A percentile compares a stretch with the other conserved stretches of the same genome.
Evolutionary conservation across 2,329 filamentous ascomycete genomes (phyloP).

Genomic region (Fusarium praegraminearum): DNA sequence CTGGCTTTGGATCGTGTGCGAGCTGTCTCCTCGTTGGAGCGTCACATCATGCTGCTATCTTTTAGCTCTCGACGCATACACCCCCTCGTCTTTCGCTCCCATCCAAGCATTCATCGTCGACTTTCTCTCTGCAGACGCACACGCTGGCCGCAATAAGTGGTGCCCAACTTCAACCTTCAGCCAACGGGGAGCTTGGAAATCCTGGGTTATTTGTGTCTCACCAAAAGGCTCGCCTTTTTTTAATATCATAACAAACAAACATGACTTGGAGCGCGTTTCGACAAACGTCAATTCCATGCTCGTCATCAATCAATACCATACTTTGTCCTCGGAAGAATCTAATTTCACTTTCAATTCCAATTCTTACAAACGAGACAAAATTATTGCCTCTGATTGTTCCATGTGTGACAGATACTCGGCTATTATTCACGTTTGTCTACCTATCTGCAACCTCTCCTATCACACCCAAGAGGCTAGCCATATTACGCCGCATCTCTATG

Average conservation of each 20-base stretch:
- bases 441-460: slow-evolving; percentile 32
- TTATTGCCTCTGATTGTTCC: slow-evolving; percentile 17
- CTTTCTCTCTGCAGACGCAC: slow-evolving; percentile 32
- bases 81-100: slow-evolving; percentile 27
- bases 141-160: slow-evolving; percentile 34
- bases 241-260: slow-evolving; percentile 44
- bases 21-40: slow-evolving; percentile 35
- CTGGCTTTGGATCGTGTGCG: slow-evolving; percentile 22
- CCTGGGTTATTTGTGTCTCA: slow-evolving; percentile 40
- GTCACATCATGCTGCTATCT: slow-evolving; percentile 25
- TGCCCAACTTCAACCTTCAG: slow-evolving; percentile 18
- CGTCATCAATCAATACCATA: slow-evolving; percentile 25
- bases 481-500: slow-evolving; percentile 38
- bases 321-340: not conserved
- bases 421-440: slow-evolving; percentile 25
- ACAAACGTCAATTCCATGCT: slow-evolving; percentile 3
- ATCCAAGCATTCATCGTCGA: slow-evolving; percentile 38
- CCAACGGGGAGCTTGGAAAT: slow-evolving; percentile 30
- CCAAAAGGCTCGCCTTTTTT: slow-evolving; percentile 22
- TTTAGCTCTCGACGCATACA: slow-evolving; percentile 24
- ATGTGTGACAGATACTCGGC: slow-evolving; percentile 25
- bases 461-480: slow-evolving; percentile 32
- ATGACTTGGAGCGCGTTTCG: slow-evolving; percentile 38
- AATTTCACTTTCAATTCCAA: slow-evolving; percentile 11
- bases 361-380: slow-evolving; percentile 12